Evolutionary conservation across 2,329 filamentous ascomycete genomes (phyloP).

Genomic region (Lachnellula suecica): DNA sequence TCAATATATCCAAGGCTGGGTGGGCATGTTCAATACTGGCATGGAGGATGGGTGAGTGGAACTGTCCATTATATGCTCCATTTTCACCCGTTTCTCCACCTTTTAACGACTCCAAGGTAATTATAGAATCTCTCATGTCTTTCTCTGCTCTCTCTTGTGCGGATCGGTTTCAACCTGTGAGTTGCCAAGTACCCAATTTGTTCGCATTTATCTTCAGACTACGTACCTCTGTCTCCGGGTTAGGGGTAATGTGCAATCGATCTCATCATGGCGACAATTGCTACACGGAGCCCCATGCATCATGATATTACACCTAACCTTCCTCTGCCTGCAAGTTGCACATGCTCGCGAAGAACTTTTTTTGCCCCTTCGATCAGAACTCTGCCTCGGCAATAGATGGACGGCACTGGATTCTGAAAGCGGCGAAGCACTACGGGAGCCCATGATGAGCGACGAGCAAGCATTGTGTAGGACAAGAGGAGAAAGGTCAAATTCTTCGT

Average conservation of each 20-base stretch:
- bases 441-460: neutral
- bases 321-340: conserved; percentile 13
- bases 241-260: conserved; percentile 16
- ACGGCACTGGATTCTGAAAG: neutral
- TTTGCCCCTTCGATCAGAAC: conserved; percentile 13
- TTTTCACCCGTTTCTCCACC: too few relatives aligned
- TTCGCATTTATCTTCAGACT: neutral
- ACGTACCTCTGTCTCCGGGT: conserved; percentile 13
- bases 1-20: too few relatives aligned
- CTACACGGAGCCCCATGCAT: conserved; percentile 14
- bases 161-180: neutral
- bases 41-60: too few relatives aligned
- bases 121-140: too few relatives aligned
- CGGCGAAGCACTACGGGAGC: neutral
- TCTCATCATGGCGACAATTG: conserved; percentile 17
- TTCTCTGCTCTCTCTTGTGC: conserved; percentile 7
- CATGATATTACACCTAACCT: conserved; percentile 16
- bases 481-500: neutral
- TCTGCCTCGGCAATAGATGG: neutral
- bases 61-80: too few relatives aligned
- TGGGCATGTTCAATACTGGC: too few relatives aligned
- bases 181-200: neutral
- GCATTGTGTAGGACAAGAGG: neutral
- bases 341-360: conserved; percentile 16
- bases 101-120: too few relatives aligned